Evolutionary conservation across 2,329 filamentous ascomycete species (phyloP), one percentile per base, ranked within the genome.

Genomic region (Botryotinia calthae): DNA sequence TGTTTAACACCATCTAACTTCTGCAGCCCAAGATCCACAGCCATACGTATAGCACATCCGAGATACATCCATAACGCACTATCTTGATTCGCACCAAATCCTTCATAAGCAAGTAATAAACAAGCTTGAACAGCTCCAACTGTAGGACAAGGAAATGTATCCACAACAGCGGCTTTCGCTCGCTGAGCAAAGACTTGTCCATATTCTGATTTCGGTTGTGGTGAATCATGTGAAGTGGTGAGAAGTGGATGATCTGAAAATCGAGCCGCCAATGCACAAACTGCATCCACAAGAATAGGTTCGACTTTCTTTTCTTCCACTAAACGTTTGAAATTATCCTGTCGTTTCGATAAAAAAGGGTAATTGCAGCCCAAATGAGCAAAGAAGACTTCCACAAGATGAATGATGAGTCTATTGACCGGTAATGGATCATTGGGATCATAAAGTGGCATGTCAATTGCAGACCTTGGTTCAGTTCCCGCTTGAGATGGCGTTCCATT

Each of bases 11-110:
- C 94, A 75, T 95, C 91, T 25, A 92, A 86, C 76, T 94, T 97
- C 77, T 95, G 93, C 76, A 97, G 85, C 0, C 94, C 94, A 16
- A 97, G 82, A 79, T 94, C 91, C 74, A 93, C 88, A 0, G 91
- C 91, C 89, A 94, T 92, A 7, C 94, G 90, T 74, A 97, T 97
- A 0, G 94, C 91, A 69, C 95, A 90, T 0, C 94, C 94, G 1
- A 97, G 85, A 79, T 97, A 97, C 93, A 97, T 97, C 94, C 94
- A 97, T 10, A 97, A 82, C 0, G 93, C 93, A 80, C 93, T 97
- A 79, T 97, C 94, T 77, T 95, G 93, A 76, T 93, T 93, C 18
- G 93, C 92, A 1, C 94, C 94, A 77, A 97, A 97, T 61, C 95
- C 91, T 76, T 97, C 93, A 79, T 97, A 97, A 0, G 93, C 94